A percentile compares a stretch with the other conserved stretches of the same genome.
Evolutionary conservation across 257 asterid genomes (phyloP).

Genomic region (Dorcoceras hygrometricum): DNA sequence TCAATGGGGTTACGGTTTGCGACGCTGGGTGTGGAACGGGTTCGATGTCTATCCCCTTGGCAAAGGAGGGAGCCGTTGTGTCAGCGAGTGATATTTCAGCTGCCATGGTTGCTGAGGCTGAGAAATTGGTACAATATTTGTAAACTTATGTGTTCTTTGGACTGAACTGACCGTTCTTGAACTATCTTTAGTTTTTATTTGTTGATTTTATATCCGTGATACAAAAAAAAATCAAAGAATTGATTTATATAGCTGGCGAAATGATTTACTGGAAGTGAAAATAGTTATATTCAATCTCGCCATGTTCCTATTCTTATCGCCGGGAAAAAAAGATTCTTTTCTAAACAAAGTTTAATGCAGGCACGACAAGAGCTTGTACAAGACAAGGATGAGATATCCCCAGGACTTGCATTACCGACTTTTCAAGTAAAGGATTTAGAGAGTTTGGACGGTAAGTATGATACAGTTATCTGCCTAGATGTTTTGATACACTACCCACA

Average conservation of each 20-base stretch:
- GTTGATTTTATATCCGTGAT: background rate
- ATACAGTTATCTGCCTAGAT: constrained; percentile 86
- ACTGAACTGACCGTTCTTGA: background rate
- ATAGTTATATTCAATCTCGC: background rate
- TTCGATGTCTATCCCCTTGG: constrained; percentile 76
- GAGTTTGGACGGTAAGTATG: constrained; percentile 78
- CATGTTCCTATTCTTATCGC: background rate
- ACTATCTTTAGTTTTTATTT: constrained; percentile 3
- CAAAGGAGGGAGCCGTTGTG: constrained; percentile 83
- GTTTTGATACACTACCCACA: constrained; percentile 97
- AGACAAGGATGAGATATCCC: constrained; percentile 44
- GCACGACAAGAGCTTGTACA: constrained; percentile 62
- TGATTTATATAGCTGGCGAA: background rate
- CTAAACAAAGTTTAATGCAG: constrained; percentile 32
- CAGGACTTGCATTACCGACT: constrained; percentile 58
- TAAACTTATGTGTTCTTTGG: background rate
- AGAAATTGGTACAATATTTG: constrained; percentile 48
- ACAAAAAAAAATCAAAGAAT: background rate
- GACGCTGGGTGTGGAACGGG: constrained; percentile 99
- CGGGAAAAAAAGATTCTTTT: background rate
- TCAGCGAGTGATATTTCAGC: constrained; percentile 90
- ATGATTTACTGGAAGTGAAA: background rate
- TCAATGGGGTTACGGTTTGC: constrained; percentile 71
- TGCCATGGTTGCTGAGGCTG: constrained; percentile 92
- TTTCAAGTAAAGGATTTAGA: constrained; percentile 86